A percentile compares a stretch with the other conserved stretches of the same genome.
Conservation (phyloP, 768 basidiomycete genomes). For the Kwoniella mangroviensis region DNA sequence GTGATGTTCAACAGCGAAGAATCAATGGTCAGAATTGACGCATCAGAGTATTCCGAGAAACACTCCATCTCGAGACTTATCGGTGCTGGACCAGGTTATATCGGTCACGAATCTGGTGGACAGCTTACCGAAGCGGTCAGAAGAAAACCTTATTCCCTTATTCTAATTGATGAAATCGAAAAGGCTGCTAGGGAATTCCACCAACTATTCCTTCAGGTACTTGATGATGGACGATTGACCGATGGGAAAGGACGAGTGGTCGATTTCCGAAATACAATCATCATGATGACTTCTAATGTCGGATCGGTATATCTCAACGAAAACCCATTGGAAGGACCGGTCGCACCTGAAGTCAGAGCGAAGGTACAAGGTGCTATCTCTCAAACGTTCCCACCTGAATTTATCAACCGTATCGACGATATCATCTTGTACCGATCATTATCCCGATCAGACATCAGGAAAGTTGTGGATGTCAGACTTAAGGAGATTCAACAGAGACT, state of each 20-base stretch:
- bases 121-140: conserved; percentile 58
- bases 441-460: conserved; percentile 73
- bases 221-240: conserved; percentile 61
- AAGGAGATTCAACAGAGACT: conserved; percentile 84
- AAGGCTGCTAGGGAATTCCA: conserved; percentile 60
- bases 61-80: conserved; percentile 57
- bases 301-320: conserved; percentile 60
- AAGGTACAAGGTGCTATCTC: conserved; percentile 59
- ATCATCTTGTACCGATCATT: conserved; percentile 70
- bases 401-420: conserved; percentile 59
- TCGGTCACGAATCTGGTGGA: conserved; percentile 57
- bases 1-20: conserved; percentile 59
- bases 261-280: conserved; percentile 59
- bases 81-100: conserved; percentile 57
- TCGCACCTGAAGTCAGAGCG: conserved; percentile 49
- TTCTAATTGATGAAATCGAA: conserved; percentile 60
- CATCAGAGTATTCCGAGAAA: conserved; percentile 71
- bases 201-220: conserved; percentile 60
- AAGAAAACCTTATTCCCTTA: conserved; percentile 56
- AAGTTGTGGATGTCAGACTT: conserved; percentile 87
- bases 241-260: conserved; percentile 59
- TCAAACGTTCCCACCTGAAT: conserved; percentile 60
- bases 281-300: conserved; percentile 60
- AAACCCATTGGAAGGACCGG: conserved; percentile 56
- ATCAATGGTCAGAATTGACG: conserved; percentile 57